Evolutionary conservation across 192 early-diverging fungal genomes (phyloP).

Genomic region (Diversispora epigaea): DNA sequence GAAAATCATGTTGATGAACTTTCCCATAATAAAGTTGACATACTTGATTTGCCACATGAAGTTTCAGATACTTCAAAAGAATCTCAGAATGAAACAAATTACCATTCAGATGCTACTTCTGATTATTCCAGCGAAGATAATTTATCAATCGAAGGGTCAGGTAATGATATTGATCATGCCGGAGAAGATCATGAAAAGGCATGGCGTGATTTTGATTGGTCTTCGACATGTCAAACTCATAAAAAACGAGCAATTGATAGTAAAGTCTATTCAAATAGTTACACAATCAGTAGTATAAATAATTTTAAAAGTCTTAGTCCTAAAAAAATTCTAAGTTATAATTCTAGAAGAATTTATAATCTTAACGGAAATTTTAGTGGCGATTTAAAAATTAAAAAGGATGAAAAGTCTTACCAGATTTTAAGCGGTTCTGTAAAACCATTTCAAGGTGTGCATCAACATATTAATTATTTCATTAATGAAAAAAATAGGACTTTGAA

Average conservation of each 20-base stretch:
- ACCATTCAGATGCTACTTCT: not conserved
- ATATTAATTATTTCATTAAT: too few relatives aligned
- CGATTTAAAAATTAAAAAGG: not conserved
- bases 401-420: not conserved
- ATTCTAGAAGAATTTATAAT: constrained; percentile 9
- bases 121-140: not conserved
- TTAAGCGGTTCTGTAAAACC: too few relatives aligned
- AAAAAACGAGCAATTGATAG: too few relatives aligned
- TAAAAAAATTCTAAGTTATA: not conserved
- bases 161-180: not conserved
- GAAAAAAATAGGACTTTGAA: too few relatives aligned
- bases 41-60: not conserved
- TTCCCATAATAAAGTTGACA: not conserved
- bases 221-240: too few relatives aligned
- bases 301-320: not conserved
- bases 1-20: constrained; percentile 18
- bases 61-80: not conserved
- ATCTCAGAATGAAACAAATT: not conserved
- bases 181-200: not conserved
- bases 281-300: not conserved
- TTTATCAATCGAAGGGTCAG: not conserved
- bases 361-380: not conserved
- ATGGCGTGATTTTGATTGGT: not conserved
- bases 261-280: not conserved
- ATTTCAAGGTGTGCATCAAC: too few relatives aligned